Percentiles rank a stretch among this genome's conserved stretches.
Evolutionary conservation across 257 asterid species (phyloP).

Genomic region (Cinchona pubescens): DNA sequence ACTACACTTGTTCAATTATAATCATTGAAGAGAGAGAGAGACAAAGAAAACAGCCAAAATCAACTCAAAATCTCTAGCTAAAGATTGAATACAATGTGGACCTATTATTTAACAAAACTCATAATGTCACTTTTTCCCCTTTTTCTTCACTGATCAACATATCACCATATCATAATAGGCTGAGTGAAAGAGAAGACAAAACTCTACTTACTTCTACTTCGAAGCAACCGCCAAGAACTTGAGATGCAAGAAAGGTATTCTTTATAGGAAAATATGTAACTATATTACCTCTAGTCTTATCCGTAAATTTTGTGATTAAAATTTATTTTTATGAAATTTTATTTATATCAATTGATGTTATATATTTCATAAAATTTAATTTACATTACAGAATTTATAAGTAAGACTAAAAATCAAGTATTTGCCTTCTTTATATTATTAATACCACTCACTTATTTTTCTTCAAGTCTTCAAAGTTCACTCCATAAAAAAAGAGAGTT

Average conservation of each 20-base stretch:
- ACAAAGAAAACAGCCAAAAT: not conserved
- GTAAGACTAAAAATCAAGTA: too few species aligned
- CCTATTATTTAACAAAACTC: conserved; percentile 5
- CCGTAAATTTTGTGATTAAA: too few species aligned
- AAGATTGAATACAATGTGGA: conserved; percentile 13
- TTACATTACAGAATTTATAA: too few species aligned
- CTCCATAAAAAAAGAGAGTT: conserved; percentile 13
- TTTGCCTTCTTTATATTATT: too few species aligned
- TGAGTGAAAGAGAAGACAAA: conserved; percentile 14
- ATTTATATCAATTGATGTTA: too few species aligned
- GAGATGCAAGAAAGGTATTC: conserved; percentile 36
- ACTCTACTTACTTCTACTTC: not conserved
- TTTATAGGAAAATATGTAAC: too few species aligned
- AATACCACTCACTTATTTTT: not conserved
- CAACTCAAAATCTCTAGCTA: too few species aligned
- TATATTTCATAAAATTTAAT: too few species aligned
- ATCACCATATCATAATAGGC: conserved; percentile 6
- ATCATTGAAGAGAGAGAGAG: conserved; percentile 32
- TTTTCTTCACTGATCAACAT: not conserved
- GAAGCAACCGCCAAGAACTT: conserved; percentile 27
- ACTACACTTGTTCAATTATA: not conserved
- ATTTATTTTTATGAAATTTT: too few species aligned
- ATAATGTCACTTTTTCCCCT: not conserved
- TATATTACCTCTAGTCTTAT: too few species aligned
- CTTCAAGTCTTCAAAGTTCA: not conserved